phyloP scores from a whole-genome alignment of 2,329 filamentous ascomycete species.

The Aspergillus neotritici region DNA sequence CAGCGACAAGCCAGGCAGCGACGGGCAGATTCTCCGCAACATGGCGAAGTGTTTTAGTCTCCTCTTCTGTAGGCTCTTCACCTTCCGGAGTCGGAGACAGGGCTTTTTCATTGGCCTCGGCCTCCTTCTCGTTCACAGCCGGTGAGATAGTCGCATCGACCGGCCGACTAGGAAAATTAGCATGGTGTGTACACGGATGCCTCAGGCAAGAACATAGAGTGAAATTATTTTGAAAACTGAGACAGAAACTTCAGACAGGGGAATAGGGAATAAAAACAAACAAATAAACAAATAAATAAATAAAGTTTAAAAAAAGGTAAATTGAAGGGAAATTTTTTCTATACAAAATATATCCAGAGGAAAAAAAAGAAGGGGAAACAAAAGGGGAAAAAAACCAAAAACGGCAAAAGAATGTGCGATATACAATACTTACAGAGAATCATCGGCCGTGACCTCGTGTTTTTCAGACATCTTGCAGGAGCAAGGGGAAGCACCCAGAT shows the following conservation, averaged over 20 bases:
- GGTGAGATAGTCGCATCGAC: constrained; percentile 14
- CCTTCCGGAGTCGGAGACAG: constrained; percentile 39
- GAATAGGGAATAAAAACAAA: no score
- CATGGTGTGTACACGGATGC: no score
- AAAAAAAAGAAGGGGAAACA: not conserved
- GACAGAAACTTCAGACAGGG: no score
- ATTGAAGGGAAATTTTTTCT: no score
- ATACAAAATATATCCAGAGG: no score
- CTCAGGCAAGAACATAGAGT: no score
- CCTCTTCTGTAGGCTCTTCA: constrained; percentile 49
- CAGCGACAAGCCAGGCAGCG: constrained; percentile 53
- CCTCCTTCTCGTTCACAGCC: constrained; percentile 21
- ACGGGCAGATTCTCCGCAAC: constrained; percentile 51
- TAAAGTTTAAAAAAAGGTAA: not conserved
- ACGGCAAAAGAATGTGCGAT: no score
- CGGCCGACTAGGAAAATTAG: not conserved
- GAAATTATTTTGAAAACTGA: no score
- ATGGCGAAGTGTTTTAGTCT: constrained; percentile 48
- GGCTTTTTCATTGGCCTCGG: constrained; percentile 28
- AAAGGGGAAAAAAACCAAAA: not conserved
- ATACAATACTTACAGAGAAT: constrained; percentile 20
- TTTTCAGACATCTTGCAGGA: constrained; percentile 22
- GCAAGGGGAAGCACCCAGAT: constrained; percentile 6
- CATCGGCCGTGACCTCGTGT: constrained; percentile 24
- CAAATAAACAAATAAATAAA: not conserved